Evolutionary conservation across 192 early-diverging fungal genomes (phyloP), one percentile per base, ranked within the genome.

Genomic region (Mortierella antarctica): DNA sequence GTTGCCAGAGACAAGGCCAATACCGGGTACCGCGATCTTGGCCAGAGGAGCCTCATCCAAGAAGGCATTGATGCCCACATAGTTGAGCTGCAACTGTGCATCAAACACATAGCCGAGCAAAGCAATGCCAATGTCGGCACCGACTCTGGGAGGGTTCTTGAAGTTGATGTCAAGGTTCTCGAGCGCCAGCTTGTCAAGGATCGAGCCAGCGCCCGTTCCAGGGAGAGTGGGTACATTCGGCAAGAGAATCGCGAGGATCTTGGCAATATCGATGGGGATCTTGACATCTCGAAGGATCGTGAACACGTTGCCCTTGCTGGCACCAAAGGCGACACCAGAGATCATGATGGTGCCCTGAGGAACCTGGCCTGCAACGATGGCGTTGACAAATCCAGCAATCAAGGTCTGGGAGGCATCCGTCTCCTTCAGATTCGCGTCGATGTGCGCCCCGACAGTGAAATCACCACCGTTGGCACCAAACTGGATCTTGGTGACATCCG

Each of bases 11-110:
- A 50, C 39, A n/a, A 72, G 57, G 11, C 62, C 10, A 51, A 80
- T 80, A 14, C 65, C 65, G 48, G 77, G 77, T n/a, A 80, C 70
- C 12, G 58, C 44, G 55, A 80, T 51, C 11, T 70, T 80, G 8
- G 77, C 77, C 51, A 80, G 13, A 23, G 77, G 70, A 53, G 77
- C 72, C 1, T 40, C 8, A 39, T 80, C 77, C 65, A 80, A 68
- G 70, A 72, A 80, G n/a, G 77, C 77, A 23, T 59, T 71, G 65
- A 80, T 46, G 39, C 70, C 72, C 55, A 80, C 77, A 57, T 80
- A 80, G 65, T 80, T 67, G 64, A 80, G 64, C 65, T 72, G 49
- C 58, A 80, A 54, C 70, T 80, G 47, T 7, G 77, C 77, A 58
- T 80, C 65, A 67, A 76, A 76, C 54, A 62, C 59, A 67, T 31